Percentiles rank a stretch among this genome's conserved stretches.
These are phyloP conservation scores for Zygnema circumcarinatum DNA, from an alignment of 139 green algal genomes.

Conservation along the genomic window DNA sequence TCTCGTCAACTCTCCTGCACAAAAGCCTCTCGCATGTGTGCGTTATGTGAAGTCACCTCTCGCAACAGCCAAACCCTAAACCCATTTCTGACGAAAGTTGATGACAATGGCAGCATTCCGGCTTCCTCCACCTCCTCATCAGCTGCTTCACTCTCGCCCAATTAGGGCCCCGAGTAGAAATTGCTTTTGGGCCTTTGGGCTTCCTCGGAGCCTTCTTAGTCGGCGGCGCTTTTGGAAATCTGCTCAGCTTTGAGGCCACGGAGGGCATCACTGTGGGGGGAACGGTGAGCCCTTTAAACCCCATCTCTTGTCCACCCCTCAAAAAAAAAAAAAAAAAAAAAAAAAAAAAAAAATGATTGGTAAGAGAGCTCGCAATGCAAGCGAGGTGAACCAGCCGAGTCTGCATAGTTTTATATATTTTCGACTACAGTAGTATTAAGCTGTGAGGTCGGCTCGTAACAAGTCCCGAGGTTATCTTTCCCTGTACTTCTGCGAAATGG, in stretches of 20 bases:
- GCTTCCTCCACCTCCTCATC: conserved; percentile 33
- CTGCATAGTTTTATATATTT: too few species aligned
- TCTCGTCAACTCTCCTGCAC: too few species aligned
- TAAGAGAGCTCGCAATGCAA: neutral
- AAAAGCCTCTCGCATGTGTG: neutral
- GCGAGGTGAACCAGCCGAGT: neutral
- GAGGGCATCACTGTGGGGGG: conserved; percentile 31
- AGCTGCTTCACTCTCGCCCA: neutral
- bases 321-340: neutral
- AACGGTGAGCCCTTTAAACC: conserved; percentile 10
- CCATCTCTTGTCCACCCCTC: too few species aligned
- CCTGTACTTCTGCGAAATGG: too few species aligned
- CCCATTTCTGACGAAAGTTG: too few species aligned
- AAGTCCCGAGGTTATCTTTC: too few species aligned
- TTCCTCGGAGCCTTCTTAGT: conserved; percentile 24
- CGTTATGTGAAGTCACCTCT: neutral
- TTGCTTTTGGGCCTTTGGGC: conserved; percentile 15
- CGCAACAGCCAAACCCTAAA: too few species aligned
- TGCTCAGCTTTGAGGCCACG: conserved; percentile 37
- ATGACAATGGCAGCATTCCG: conserved; percentile 39
- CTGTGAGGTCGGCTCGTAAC: too few species aligned
- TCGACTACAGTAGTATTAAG: too few species aligned
- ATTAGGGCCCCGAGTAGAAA: conserved; percentile 1
- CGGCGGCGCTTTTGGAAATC: conserved; percentile 25
- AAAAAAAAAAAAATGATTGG: neutral